Conservation (phyloP, 2,329 filamentous ascomycete species). For the Penicillium oxalicum region DNA sequence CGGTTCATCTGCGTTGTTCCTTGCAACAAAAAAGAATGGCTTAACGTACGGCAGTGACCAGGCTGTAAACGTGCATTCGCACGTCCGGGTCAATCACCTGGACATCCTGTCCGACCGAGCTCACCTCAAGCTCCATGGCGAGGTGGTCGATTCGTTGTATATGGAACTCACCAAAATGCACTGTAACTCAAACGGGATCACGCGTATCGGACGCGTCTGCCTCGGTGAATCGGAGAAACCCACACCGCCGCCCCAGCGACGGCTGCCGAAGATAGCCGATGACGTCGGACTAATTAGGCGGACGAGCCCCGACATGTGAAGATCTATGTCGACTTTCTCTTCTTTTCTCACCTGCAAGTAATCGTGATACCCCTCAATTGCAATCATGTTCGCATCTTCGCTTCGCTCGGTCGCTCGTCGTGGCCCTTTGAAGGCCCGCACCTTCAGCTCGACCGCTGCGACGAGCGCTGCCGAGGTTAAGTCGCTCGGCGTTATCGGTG, state of each 20-base stretch:
- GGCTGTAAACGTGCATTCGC: slow-evolving; percentile 84
- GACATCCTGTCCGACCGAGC: slow-evolving; percentile 41
- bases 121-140: slow-evolving; percentile 40
- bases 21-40: slow-evolving; percentile 1
- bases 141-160: slow-evolving; percentile 3
- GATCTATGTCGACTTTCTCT: slow-evolving; percentile 9
- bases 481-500: slow-evolving; percentile 83
- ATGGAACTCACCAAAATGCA: background rate
- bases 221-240: slow-evolving; percentile 20
- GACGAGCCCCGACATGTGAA: slow-evolving; percentile 13
- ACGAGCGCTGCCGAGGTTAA: slow-evolving; percentile 68
- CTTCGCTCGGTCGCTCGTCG: slow-evolving; percentile 28
- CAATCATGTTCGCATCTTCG: slow-evolving; percentile 33
- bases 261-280: slow-evolving; percentile 23
- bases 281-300: slow-evolving; percentile 13
- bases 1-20: background rate
- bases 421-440: slow-evolving; percentile 40
- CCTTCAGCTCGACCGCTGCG: slow-evolving; percentile 64
- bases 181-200: slow-evolving; percentile 17
- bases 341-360: background rate
- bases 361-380: background rate
- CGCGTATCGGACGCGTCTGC: slow-evolving; percentile 20
- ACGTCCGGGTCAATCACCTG: slow-evolving; percentile 80
- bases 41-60: slow-evolving; percentile 75
- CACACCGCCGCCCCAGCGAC: slow-evolving; percentile 9